These are phyloP conservation scores for Metarhizium sp. DNA, from an alignment of 2,329 filamentous ascomycete species.

Conservation along the genomic window DNA sequence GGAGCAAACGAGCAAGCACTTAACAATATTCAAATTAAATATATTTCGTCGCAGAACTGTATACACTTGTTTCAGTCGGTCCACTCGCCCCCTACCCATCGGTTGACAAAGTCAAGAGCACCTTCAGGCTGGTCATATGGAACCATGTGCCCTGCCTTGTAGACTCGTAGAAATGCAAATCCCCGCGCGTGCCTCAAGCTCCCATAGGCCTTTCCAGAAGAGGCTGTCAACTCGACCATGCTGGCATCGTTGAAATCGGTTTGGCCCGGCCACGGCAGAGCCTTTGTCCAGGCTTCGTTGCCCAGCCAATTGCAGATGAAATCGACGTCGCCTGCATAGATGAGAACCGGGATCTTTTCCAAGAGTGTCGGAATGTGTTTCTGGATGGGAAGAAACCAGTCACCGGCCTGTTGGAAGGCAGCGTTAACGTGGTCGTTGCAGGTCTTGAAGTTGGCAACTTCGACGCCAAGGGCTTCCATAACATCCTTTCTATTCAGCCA, in stretches of 20 bases:
- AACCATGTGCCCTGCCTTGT: conserved; percentile 89
- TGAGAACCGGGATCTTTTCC: conserved; percentile 82
- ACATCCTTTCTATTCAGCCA: conserved; percentile 81
- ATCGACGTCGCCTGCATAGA: conserved; percentile 85
- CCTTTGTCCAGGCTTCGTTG: conserved; percentile 90
- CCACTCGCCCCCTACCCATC: conserved; percentile 87
- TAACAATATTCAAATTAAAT: too few species aligned
- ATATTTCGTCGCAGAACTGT: too few species aligned
- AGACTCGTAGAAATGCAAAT: conserved; percentile 86
- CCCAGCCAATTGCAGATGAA: conserved; percentile 97
- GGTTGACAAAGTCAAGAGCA: conserved; percentile 84
- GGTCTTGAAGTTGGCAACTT: conserved; percentile 79
- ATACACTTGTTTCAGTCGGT: conserved; percentile 14
- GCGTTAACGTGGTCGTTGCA: conserved; percentile 98
- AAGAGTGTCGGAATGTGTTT: conserved; percentile 75
- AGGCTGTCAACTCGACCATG: conserved; percentile 58
- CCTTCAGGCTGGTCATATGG: conserved; percentile 88
- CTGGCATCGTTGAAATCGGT: conserved; percentile 65
- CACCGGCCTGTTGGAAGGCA: conserved; percentile 92
- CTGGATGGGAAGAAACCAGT: conserved; percentile 98
- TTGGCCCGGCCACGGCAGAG: conserved; percentile 85
- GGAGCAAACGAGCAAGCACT: too few species aligned
- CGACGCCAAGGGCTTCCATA: conserved; percentile 76
- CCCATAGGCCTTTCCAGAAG: conserved; percentile 43
- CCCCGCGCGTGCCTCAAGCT: conserved; percentile 82